Conservation (phyloP, 2,329 filamentous ascomycete species). For the Diaporthe citri region DNA sequence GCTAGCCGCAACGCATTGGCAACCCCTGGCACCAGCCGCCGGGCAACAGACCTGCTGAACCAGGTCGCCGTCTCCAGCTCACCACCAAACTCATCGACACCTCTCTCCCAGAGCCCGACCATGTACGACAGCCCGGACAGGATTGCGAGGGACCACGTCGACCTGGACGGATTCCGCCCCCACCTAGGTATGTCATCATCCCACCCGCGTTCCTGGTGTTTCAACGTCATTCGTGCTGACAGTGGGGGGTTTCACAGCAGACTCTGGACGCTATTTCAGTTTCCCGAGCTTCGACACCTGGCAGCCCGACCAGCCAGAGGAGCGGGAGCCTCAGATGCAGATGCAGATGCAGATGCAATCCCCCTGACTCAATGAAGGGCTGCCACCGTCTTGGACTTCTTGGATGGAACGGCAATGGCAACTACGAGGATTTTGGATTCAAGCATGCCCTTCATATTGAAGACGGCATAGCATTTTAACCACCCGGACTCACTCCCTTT, state of each 20-base stretch:
- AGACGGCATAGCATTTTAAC: conserved; percentile 16
- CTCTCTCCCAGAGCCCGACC: conserved; percentile 52
- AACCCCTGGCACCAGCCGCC: conserved; percentile 60
- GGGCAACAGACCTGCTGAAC: conserved; percentile 67
- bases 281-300: conserved; percentile 81
- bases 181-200: conserved; percentile 38
- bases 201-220: neutral
- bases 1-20: conserved; percentile 65
- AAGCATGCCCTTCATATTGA: conserved; percentile 19
- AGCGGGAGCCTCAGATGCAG: conserved; percentile 52
- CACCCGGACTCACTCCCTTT: neutral
- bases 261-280: conserved; percentile 74
- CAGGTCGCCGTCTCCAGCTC: conserved; percentile 64
- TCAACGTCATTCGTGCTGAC: conserved; percentile 39
- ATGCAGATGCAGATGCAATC: conserved; percentile 45
- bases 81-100: conserved; percentile 51
- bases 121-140: conserved; percentile 50
- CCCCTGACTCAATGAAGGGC: conserved; percentile 42
- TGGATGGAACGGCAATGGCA: conserved; percentile 23
- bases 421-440: conserved; percentile 24
- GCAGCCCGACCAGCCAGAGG: conserved; percentile 60
- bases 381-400: conserved; percentile 19
- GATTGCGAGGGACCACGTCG: conserved; percentile 39
- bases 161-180: conserved; percentile 36
- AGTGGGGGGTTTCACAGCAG: conserved; percentile 44